Evolutionary conservation across 192 early-diverging fungal species (phyloP).

Genomic region (Podochytrium sp.): DNA sequence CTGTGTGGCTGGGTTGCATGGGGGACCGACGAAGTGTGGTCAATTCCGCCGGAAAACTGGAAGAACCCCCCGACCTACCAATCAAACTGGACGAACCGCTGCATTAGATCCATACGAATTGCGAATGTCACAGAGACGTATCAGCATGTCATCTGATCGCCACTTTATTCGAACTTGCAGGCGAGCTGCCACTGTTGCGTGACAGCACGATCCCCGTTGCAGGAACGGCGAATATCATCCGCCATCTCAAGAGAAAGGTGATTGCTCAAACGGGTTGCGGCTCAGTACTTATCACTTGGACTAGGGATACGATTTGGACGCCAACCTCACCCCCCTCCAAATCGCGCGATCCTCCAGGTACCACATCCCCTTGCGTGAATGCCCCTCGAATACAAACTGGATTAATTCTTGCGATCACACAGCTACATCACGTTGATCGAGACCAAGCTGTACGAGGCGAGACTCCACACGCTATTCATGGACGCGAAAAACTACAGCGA

Average conservation of each 20-base stretch:
- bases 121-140: too few species aligned
- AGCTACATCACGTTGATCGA: slow-evolving; percentile 78
- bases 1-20: slow-evolving; percentile 31
- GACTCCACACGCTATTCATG: slow-evolving; percentile 84
- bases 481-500: slow-evolving; percentile 82
- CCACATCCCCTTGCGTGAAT: background rate
- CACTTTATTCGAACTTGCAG: slow-evolving; percentile 36
- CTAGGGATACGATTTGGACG: slow-evolving; percentile 51
- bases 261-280: background rate
- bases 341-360: slow-evolving; percentile 60
- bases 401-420: background rate
- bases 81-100: too few species aligned
- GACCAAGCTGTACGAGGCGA: slow-evolving; percentile 74
- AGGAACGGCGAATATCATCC: slow-evolving; percentile 39
- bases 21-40: too few species aligned
- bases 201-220: slow-evolving; percentile 54
- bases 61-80: too few species aligned
- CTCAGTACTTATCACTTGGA: background rate
- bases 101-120: too few species aligned
- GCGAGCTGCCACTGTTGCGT: slow-evolving; percentile 73
- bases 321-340: slow-evolving; percentile 34
- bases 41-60: too few species aligned
- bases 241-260: slow-evolving; percentile 45
- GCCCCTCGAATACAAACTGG: background rate
- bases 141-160: slow-evolving; percentile 48